These are phyloP conservation scores for Wickerhamiella azyma DNA, from an alignment of 805 yeast species.

Conservation along the genomic window DNA sequence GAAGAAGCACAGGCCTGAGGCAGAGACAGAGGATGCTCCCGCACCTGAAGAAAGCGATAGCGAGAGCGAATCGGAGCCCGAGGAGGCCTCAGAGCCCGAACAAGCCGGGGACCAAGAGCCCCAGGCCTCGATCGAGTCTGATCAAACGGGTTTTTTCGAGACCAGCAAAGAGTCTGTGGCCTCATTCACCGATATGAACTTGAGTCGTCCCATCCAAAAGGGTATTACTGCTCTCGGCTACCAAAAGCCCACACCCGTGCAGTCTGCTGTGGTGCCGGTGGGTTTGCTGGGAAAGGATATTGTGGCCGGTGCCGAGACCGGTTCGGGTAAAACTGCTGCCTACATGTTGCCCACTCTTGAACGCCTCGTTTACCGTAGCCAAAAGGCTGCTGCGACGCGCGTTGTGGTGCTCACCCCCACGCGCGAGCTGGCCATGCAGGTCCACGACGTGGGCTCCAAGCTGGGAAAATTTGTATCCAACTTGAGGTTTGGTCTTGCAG, in stretches of 20 bases:
- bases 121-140: conserved; percentile 22
- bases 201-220: conserved; percentile 82
- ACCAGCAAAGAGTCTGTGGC: conserved; percentile 31
- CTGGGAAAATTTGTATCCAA: conserved; percentile 64
- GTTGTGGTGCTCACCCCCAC: conserved; percentile 90
- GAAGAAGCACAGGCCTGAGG: conserved; percentile 70
- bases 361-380: conserved; percentile 77
- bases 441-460: conserved; percentile 81
- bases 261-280: conserved; percentile 83
- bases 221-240: conserved; percentile 75
- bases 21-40: conserved; percentile 33
- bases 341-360: conserved; percentile 92
- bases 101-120: conserved; percentile 28
- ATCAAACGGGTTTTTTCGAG: conserved; percentile 25
- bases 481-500: conserved; percentile 84
- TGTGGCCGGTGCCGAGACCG: conserved; percentile 98
- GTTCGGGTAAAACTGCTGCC: conserved; percentile 99
- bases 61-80: conserved; percentile 28
- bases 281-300: conserved; percentile 89
- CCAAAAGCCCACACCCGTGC: conserved; percentile 85
- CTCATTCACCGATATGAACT: conserved; percentile 60
- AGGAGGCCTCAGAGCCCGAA: conserved; percentile 20
- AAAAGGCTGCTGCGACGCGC: conserved; percentile 73
- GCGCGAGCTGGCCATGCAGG: conserved; percentile 95
- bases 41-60: conserved; percentile 25